Base-by-base conservation (phyloP, 768 basidiomycete genomes). In the Russula virescens region DNA sequence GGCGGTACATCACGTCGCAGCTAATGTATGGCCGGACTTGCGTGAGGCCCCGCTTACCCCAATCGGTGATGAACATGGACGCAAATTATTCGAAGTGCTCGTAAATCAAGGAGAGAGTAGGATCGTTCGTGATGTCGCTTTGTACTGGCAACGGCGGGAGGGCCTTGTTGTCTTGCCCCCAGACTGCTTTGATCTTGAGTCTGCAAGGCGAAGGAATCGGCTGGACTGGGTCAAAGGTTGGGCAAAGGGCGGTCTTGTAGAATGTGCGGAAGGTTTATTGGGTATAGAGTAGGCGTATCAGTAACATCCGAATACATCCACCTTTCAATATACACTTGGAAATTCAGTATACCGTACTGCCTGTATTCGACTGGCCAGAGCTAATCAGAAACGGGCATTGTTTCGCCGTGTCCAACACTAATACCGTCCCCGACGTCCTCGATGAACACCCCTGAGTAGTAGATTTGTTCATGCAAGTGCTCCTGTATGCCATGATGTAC, bases 1-100 rank as follows among this genome's bases (percentile, higher is more conserved):
- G 9, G 89, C 89, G 2, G 68, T 92, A 16, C 91, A 94, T 69
- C 93, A 95, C 69, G 72, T 94, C 25, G 84, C 93, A 13, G 80
- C 79, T 53, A 84, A 78, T 67, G 81, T 93, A 28, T 93, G 91
- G 91, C 78, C 76, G 3, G 89, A 90, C 69, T 68, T 88, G 35
- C 70, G 68, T 16, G 56, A 48, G 45, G 49, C 35, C 46, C 10
- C 13, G 9, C 23, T 40, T 6, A 25, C 8, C 14, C 58, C 31
- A 16, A 50, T 23, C 18, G 75, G 75, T 64, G 75, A 80, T 63
- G 74, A 73, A 61, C 68, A 66, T 43, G 72, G 72, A 23, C 55
- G 50, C 58, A 82, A 78, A 66, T 69, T 90, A 60, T 69, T 89
- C 62, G 76, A 75, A 66, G 78, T 77, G 18, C 72, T 90, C 14